Base-by-base conservation (phyloP, 768 basidiomycete genomes). In the Mycena sanguinolenta region DNA sequence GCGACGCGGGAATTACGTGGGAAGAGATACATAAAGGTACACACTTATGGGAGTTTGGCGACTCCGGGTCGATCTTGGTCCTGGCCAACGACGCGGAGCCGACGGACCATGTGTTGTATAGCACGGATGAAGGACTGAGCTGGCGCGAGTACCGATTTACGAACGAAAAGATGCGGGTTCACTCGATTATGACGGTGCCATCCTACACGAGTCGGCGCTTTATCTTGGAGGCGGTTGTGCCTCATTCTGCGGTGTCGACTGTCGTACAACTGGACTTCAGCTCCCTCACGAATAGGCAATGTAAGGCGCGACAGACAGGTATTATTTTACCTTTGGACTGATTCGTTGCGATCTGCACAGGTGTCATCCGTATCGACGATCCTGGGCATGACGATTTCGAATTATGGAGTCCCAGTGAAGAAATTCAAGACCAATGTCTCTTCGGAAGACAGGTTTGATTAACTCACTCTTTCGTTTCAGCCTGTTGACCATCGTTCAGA, bases 1-100 rank as follows among this genome's bases (percentile, higher is more conserved):
- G 97, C 4, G 95, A 99, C 74, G 97, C 90, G 3, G 97, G 97
- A 10, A 96, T 97, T 81, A 95, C 95, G 0, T 99, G 97, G 97
- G 90, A 97, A 78, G 97, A 99, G 82, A 92, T 99, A 0, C 96
- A 95, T 84, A 99, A 99, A 78, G 97, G 97, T 72, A 96, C 98
- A 0, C 93, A 99, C 78, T 85, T 98, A 44, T 99, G 96, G 96
- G 95, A 99, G 82, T 97, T 95, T 0, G 98, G 98, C n/a, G n/a
- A n/a, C n/a, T n/a, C n/a, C n/a, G n/a, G n/a, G n/a, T n/a, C n/a
- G n/a, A n/a, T n/a, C n/a, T 2, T 99, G 38, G 85, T 99, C 74
- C 92, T 99, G 83, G 95, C 90, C 42, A 97, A 98, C 79, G 98
- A 99, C 78, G 96, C 98, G 78, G 91, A 92, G 65, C 89, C 96